Conservation (phyloP, 148 eudicot genomes). For the Chenopodium suecicum region DNA sequence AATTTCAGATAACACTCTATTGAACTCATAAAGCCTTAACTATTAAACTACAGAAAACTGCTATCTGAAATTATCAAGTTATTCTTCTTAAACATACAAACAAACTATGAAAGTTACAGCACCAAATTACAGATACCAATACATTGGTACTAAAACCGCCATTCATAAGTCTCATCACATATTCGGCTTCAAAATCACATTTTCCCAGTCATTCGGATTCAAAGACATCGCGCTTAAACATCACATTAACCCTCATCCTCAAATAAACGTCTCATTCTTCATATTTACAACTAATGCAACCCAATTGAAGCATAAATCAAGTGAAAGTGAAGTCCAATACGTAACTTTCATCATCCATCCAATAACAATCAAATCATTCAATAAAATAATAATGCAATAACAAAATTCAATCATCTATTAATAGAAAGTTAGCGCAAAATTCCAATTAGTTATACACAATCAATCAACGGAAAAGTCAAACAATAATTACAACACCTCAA, state of each 20-base stretch:
- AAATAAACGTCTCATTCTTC: background rate
- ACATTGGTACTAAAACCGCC: background rate
- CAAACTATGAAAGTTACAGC: background rate
- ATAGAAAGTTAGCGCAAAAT: too few species aligned
- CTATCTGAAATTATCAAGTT: too few species aligned
- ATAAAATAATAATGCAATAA: background rate
- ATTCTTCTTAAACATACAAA: background rate
- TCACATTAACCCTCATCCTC: background rate
- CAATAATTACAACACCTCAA: background rate
- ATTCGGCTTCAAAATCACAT: too few species aligned
- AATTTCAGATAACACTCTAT: background rate
- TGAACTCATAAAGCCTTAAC: background rate
- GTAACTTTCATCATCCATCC: background rate
- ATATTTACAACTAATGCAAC: background rate
- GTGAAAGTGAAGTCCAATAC: background rate
- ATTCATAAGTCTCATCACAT: background rate
- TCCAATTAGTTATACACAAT: too few species aligned
- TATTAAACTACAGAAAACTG: background rate
- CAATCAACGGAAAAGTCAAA: background rate
- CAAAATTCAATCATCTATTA: background rate
- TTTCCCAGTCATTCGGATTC: background rate
- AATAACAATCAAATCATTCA: background rate
- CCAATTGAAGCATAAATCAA: background rate
- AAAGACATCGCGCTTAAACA: background rate
- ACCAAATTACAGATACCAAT: background rate